phyloP scores from a whole-genome alignment of 306 rosid genomes.

The Dryas drummondii region DNA sequence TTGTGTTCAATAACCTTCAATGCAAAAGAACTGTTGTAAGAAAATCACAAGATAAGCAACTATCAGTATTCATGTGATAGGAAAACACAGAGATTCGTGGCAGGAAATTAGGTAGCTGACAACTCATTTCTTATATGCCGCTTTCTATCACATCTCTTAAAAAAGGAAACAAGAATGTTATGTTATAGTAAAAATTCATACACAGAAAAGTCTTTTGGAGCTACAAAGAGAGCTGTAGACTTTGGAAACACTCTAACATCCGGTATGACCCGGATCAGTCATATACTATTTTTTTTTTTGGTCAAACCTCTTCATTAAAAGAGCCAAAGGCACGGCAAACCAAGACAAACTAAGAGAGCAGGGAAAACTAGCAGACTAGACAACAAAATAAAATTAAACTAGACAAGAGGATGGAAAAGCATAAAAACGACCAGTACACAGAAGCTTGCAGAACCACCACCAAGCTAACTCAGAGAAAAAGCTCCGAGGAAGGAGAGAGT shows the following conservation, averaged over 20 bases:
- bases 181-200: neutral
- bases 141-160: neutral
- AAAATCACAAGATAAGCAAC: slow-evolving; percentile 39
- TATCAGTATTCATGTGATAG: neutral
- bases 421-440: too few species aligned
- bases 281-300: too few species aligned
- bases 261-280: neutral
- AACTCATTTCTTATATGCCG: too few species aligned
- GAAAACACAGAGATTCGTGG: neutral
- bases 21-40: slow-evolving; percentile 58
- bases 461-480: too few species aligned
- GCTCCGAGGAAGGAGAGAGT: too few species aligned
- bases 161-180: neutral
- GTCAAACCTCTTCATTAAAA: too few species aligned
- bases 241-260: neutral
- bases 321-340: too few species aligned
- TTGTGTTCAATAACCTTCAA: slow-evolving; percentile 98
- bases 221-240: neutral
- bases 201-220: neutral
- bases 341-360: too few species aligned
- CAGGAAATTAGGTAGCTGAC: neutral
- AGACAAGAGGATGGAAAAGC: too few species aligned
- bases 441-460: too few species aligned
- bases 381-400: too few species aligned
- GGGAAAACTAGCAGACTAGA: too few species aligned